Evolutionary conservation across 495 filamentous ascomycete species (phyloP), one percentile per base, ranked within the genome.

Genomic region (Talaromyces thailandensis): DNA sequence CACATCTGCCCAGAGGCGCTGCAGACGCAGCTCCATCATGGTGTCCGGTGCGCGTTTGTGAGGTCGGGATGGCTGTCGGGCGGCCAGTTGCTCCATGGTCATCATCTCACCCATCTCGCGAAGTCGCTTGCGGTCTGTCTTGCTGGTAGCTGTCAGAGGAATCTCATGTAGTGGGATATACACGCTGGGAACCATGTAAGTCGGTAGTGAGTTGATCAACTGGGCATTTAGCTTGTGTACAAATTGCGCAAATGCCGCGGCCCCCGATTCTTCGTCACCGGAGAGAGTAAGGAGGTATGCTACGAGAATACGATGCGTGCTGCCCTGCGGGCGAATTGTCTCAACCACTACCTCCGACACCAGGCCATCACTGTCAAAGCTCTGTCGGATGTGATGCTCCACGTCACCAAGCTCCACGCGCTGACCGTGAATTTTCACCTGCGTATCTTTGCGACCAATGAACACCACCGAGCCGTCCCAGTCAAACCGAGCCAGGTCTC

Each of bases 331-430:
- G 45, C 16, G 4, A 14, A 50, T 14, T n/a, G 21, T 43, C 6
- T 62, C 62, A 3, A 26, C 58, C 4, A 61, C 55, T 2, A 60
- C 59, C 25, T 58, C 59, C 11, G 24, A 55, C 26, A 37, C 23
- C n/a, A n/a, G n/a, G n/a, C n/a, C n/a, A n/a, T n/a, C n/a, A 7
- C 64, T 4, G 59, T 65, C 23, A 31, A 65, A 8, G 25, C 31
- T 4, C 61, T 66, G 4, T 53, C 58, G 58, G 62, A 60, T 62
- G 70, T 69, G 60, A 56, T 61, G 52, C 58, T 72, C 72, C 18
- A 81, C 66, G 35, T 79, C 77, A 7, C 67, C 61, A 1, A 79
- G 66, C n/a, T 79, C 73, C 21, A 79, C 58, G 1, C 77, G 75
- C 16, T 79, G 60, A 4, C 76, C 75, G 0, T 69, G 65, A 14